Evolutionary conservation across 495 filamentous ascomycete genomes (phyloP), one percentile per base, ranked within the genome.

Genomic region (Copromyces sp.): DNA sequence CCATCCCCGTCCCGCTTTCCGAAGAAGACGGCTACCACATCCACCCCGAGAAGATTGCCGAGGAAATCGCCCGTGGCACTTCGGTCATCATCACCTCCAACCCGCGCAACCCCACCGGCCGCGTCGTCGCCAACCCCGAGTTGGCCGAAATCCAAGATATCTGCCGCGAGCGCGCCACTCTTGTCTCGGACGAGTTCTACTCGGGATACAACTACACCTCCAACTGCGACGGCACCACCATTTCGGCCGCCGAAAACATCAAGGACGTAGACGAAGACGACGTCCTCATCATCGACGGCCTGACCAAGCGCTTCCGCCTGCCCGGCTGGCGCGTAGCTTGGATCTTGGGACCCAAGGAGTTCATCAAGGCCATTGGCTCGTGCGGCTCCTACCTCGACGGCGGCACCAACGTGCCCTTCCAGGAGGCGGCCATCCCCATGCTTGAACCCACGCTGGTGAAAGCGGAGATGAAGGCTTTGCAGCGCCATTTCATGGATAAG

Each of bases 111-210:
- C 95, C 95, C 0, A 97, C 95, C n/a, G 95, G 95, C 47, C 88
- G 91, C 71, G 92, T 97, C 59, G 88, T 97, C 29, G 85, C 85
- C 75, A 92, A 92, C 76, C 91, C 93, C 1, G 90, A 95, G 79
- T 85, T 98, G 69, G 90, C 90, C 44, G 86, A 93, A 80, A 95
- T 98, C 77, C 93, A 98, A 82, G 91, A 97, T 75, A 91, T 97
- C 76, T 96, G 93, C 85, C 90, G 94, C 74, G 93, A 93, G 78
- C 90, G 93, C 39, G 94, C 93, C 12, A 97, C 94, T 1, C 84
- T 98, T 69, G 93, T 98, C 72, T 92, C 94, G 82, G 95, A 98
- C 77, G 95, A 98, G 83, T 98, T 98, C 86, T 98, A 98, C 82
- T 90, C 93, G 68, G 94, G 94, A 35, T 97, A 97, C 84, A 97